These are phyloP conservation scores for Botrytis hyacinthi DNA, from an alignment of 2,329 filamentous ascomycete genomes.

Conservation along the genomic window DNA sequence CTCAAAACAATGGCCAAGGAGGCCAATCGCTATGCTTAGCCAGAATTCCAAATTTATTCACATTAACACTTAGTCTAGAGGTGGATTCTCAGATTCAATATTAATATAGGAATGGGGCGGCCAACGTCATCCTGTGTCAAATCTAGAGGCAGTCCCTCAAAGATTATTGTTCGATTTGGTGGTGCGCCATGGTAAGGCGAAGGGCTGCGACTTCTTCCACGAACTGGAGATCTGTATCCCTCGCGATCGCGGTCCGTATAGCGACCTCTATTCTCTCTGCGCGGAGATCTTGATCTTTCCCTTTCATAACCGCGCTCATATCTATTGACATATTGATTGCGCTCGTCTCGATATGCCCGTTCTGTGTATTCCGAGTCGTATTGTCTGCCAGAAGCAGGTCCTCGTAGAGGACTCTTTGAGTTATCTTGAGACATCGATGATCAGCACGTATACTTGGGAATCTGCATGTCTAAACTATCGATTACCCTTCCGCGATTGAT, in stretches of 20 bases:
- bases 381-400: conserved; percentile 27
- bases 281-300: conserved; percentile 42
- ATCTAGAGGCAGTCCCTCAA: conserved; percentile 52
- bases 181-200: conserved; percentile 38
- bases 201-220: conserved; percentile 35
- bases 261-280: conserved; percentile 35
- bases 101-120: conserved; percentile 40
- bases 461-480: conserved; percentile 35
- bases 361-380: conserved; percentile 27
- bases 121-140: conserved; percentile 53
- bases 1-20: conserved; percentile 35
- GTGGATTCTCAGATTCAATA: conserved; percentile 25
- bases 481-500: conserved; percentile 40
- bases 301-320: conserved; percentile 42
- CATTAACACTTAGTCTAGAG: conserved; percentile 40
- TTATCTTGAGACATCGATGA: conserved; percentile 39
- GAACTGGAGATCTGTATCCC: conserved; percentile 36
- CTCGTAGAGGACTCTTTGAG: conserved; percentile 35
- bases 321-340: conserved; percentile 35
- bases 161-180: conserved; percentile 52
- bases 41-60: conserved; percentile 38
- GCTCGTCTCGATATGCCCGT: conserved; percentile 35
- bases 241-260: conserved; percentile 40
- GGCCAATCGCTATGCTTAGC: conserved; percentile 41
- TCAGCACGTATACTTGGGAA: conserved; percentile 38